Conservation (phyloP, 148 eudicot genomes). For the Rhododendron henanense region DNA sequence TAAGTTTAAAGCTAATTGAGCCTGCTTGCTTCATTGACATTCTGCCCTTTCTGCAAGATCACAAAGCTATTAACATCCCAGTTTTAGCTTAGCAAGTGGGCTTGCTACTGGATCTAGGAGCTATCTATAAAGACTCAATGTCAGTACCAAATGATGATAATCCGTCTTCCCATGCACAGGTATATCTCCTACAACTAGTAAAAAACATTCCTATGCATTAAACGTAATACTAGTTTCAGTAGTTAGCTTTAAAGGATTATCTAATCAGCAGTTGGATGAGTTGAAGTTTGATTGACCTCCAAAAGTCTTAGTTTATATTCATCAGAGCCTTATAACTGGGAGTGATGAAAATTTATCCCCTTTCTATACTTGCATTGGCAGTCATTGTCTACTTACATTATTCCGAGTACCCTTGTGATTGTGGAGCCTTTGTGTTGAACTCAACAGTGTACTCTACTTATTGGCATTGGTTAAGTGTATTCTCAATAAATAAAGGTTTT, state of each 20-base stretch:
- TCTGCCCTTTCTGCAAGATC: neutral
- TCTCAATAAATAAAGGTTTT: neutral
- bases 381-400: neutral
- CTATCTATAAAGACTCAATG: conserved; percentile 12
- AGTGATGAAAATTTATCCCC: neutral
- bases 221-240: neutral
- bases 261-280: neutral
- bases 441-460: neutral
- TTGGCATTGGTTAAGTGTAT: neutral
- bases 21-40: neutral
- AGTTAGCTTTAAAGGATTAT: neutral
- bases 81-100: conserved; percentile 4
- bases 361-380: neutral
- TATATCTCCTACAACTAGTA: neutral
- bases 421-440: conserved; percentile 5
- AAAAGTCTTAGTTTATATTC: neutral
- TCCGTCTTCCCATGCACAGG: conserved; percentile 24
- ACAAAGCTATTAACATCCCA: neutral
- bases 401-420: neutral
- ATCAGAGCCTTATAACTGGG: neutral
- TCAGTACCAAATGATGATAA: conserved; percentile 23
- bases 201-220: neutral
- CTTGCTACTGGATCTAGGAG: neutral
- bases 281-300: neutral
- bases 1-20: neutral